Conservation (phyloP, 805 yeast species). For the Diddensiella transvaalensis region DNA sequence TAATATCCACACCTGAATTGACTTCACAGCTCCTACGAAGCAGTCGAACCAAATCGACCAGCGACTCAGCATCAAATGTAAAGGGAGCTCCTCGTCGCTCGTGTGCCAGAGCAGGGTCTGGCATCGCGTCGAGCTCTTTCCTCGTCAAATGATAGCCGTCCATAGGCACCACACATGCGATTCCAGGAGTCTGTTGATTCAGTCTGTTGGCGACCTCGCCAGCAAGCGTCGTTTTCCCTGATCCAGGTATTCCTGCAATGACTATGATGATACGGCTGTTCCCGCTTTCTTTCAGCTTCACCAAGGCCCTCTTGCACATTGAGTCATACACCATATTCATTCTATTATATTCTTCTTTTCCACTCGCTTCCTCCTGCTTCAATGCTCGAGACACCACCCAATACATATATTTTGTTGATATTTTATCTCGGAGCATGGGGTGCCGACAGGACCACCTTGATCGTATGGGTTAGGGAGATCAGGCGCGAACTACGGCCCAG, state of each 20-base stretch:
- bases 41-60: conserved; percentile 35
- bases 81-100: conserved; percentile 77
- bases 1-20: conserved; percentile 8
- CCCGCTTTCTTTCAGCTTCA: conserved; percentile 2
- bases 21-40: conserved; percentile 24
- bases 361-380: neutral
- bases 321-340: conserved; percentile 7
- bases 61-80: conserved; percentile 67
- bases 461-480: too few relatives aligned
- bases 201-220: conserved; percentile 41
- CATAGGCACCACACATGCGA: conserved; percentile 51
- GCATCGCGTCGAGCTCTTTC: conserved; percentile 43
- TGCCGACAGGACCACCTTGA: too few relatives aligned
- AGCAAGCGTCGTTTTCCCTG: conserved; percentile 76
- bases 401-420: too few relatives aligned
- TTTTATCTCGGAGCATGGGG: too few relatives aligned
- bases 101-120: conserved; percentile 55
- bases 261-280: conserved; percentile 49
- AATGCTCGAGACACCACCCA: neutral
- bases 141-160: conserved; percentile 74
- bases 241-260: conserved; percentile 77
- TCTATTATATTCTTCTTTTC: neutral
- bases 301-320: conserved; percentile 14
- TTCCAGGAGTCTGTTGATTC: conserved; percentile 26
- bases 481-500: conserved; percentile 1